Evolutionary conservation across 805 yeast genomes (phyloP).

Genomic region (Middelhovenomyces tepae): DNA sequence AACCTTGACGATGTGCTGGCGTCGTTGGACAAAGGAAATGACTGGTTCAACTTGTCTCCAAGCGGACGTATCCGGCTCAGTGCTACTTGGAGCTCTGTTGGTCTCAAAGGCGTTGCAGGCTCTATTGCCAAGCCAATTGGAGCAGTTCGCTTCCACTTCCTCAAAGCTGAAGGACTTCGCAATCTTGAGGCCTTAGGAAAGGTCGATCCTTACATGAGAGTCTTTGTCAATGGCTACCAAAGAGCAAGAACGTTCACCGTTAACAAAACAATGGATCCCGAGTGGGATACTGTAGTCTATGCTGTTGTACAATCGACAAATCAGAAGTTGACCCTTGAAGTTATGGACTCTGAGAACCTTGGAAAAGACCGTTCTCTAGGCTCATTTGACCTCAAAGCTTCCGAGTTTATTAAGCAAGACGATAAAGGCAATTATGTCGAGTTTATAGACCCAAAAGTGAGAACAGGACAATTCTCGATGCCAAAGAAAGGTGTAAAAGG

Average conservation of each 20-base stretch:
- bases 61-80: slow-evolving; percentile 63
- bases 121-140: slow-evolving; percentile 89
- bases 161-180: slow-evolving; percentile 62
- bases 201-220: slow-evolving; percentile 83
- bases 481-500: slow-evolving; percentile 82
- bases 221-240: slow-evolving; percentile 66
- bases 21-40: slow-evolving; percentile 65
- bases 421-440: slow-evolving; percentile 47
- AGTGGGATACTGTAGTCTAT: slow-evolving; percentile 76
- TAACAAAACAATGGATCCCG: slow-evolving; percentile 65
- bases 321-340: slow-evolving; percentile 77
- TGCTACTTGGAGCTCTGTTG: slow-evolving; percentile 83
- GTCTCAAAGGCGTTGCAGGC: slow-evolving; percentile 55
- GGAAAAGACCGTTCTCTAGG: slow-evolving; percentile 87
- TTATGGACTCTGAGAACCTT: slow-evolving; percentile 77
- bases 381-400: slow-evolving; percentile 58
- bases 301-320: slow-evolving; percentile 74
- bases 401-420: slow-evolving; percentile 55
- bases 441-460: slow-evolving; percentile 15
- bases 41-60: slow-evolving; percentile 63
- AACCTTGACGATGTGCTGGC: slow-evolving; percentile 55
- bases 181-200: slow-evolving; percentile 86
- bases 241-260: slow-evolving; percentile 67
- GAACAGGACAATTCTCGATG: slow-evolving; percentile 55
- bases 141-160: slow-evolving; percentile 62